Evolutionary conservation across 1,284 basidiomycete genomes (phyloP).

Genomic region (Cutaneotrichosporon sp.): DNA sequence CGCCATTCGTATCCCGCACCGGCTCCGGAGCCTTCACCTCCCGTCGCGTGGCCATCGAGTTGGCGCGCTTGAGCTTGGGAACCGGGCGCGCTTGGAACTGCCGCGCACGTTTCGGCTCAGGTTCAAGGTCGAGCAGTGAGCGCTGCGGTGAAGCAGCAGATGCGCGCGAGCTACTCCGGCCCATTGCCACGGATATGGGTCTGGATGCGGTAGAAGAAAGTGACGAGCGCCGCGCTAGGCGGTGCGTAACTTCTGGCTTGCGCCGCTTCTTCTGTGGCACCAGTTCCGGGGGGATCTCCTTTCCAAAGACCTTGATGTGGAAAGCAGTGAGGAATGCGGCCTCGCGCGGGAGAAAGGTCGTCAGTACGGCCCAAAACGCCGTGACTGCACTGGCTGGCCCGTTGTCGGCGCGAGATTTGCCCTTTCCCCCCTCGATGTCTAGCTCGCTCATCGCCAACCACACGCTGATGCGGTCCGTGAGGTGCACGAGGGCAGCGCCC

Average conservation of each 20-base stretch:
- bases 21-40: neutral
- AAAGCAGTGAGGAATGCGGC: constrained; percentile 33
- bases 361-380: constrained; percentile 34
- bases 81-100: neutral
- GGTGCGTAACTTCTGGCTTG: constrained; percentile 39
- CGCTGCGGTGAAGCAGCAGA: neutral
- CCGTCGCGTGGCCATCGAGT: constrained; percentile 3
- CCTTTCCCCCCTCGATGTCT: neutral
- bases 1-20: neutral
- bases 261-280: constrained; percentile 38
- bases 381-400: constrained; percentile 16
- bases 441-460: constrained; percentile 48
- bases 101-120: neutral
- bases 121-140: neutral
- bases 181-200: neutral
- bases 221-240: constrained; percentile 4
- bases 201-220: neutral
- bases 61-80: neutral
- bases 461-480: constrained; percentile 44
- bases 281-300: constrained; percentile 33
- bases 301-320: constrained; percentile 46
- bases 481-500: constrained; percentile 32
- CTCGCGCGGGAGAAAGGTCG: constrained; percentile 33
- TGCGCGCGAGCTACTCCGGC: neutral
- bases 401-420: neutral